Base-by-base conservation (phyloP, 306 rosid species). In the Vigna unguiculata region DNA sequence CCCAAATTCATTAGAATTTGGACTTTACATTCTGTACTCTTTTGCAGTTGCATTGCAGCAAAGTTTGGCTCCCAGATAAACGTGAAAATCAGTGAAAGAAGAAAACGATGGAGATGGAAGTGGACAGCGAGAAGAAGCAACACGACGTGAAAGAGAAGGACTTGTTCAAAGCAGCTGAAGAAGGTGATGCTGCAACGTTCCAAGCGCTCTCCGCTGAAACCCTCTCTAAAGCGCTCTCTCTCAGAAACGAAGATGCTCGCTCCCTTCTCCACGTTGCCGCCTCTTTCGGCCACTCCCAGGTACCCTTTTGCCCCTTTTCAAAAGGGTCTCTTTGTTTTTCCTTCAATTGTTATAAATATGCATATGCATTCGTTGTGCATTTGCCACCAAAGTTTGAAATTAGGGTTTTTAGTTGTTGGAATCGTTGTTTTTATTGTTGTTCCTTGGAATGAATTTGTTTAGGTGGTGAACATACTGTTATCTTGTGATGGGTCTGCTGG, bases 201-300 rank as follows among this genome's bases (percentile, higher is more conserved):
- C 24, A 60, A 65, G 55, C 85, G 12, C 86, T 90, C 28, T 61
- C 95, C 1, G 78, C 66, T 14, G 70, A 83, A 11, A 74, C 70
- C 72, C 92, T 92, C 54, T 85, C 91, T n/a, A 70, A 78, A 57
- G 81, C 87, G 11, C 88, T 90, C 28, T 84, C 90, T 73, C 81
- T 87, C 12, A 75, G 91, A 61, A 92, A 92, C 85, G 98, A 92
- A 76, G 98, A 92, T 72, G 81, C 41, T 49, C 97, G 98, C 54
- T 89, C 98, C 71, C 85, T 94, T 83, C 90, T 91, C 25, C 97
- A 94, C 71, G 91, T 87, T 38, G 93, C 97, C 22, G 92, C 73
- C 65, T 90, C 98, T 82, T 87, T 88, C 7, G 82, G 82, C 36
- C 91, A 82, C 76, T n/a, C 88, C 36, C 85, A 92, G 93, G 98